phyloP scores from a whole-genome alignment of 73 alveolate species.

The Diophrys sp. region DNA sequence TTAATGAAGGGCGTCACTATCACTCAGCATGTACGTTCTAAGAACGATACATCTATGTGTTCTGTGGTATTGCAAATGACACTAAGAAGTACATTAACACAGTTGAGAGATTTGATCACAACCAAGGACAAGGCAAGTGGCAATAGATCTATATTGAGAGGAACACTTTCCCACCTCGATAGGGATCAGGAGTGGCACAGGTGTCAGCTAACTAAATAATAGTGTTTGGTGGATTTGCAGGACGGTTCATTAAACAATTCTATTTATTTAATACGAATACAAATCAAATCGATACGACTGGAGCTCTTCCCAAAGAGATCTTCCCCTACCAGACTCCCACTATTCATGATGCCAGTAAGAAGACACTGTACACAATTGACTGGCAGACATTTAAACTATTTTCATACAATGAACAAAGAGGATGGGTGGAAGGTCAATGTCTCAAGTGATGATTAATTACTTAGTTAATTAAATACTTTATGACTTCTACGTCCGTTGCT shows the following conservation, averaged over 20 bases:
- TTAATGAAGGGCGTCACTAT: constrained; percentile 55
- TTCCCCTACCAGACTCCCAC: constrained; percentile 56
- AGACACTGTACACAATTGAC: constrained; percentile 36
- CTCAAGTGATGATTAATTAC: neutral
- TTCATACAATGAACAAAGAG: constrained; percentile 7
- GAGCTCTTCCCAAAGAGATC: constrained; percentile 28
- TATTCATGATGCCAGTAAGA: constrained; percentile 20
- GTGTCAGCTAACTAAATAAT: constrained; percentile 19
- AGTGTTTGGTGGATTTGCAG: constrained; percentile 50
- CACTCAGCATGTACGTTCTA: constrained; percentile 43
- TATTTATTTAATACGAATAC: constrained; percentile 19
- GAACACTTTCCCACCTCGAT: constrained; percentile 26
- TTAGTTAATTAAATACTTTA: neutral
- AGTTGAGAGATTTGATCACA: constrained; percentile 38
- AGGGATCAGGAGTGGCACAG: constrained; percentile 50
- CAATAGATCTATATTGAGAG: constrained; percentile 17
- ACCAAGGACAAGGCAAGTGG: constrained; percentile 13
- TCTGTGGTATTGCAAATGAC: constrained; percentile 47
- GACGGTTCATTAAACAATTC: constrained; percentile 40
- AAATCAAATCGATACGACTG: constrained; percentile 11
- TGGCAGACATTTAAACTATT: constrained; percentile 43
- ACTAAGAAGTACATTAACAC: constrained; percentile 45
- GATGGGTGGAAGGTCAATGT: constrained; percentile 36
- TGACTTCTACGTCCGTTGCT: constrained; percentile 87
- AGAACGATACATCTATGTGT: constrained; percentile 41